Evolutionary conservation across 1,284 basidiomycete genomes (phyloP), one percentile per base, ranked within the genome.

Genomic region (Moesziomyces globuligerus): DNA sequence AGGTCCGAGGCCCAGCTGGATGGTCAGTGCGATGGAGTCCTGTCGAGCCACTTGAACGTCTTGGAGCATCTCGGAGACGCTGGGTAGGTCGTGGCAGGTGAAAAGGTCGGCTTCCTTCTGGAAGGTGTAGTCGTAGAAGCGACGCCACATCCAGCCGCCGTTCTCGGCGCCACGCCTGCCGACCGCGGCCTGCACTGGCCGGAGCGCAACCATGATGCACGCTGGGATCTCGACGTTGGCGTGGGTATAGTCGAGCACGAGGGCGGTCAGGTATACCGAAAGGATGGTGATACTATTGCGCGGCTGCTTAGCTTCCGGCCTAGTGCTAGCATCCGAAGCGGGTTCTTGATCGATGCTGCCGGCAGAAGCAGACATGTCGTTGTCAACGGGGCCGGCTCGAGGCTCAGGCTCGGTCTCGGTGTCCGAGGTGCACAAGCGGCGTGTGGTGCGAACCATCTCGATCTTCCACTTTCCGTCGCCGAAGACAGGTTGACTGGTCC

Each of bases 401-500:
- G n/a, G n/a, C n/a, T n/a, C n/a, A n/a, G n/a, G n/a, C n/a, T n/a
- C n/a, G n/a, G n/a, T n/a, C n/a, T n/a, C n/a, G n/a, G n/a, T n/a
- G n/a, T n/a, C n/a, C n/a, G n/a, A n/a, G n/a, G n/a, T n/a, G n/a
- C n/a, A n/a, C n/a, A 62, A 41, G 28, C 51, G 34, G 2, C 70
- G 55, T 3, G 53, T 46, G 18, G 70, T 74, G 3, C 76, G 67
- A 1, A 75, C 68, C 10, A 81, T 71, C 53, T 81, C 79, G n/a
- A 81, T 48, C 47, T 72, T 78, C 80, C 80, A 81, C 34, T 72
- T 79, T 40, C 74, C 75, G 34, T 76, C 74, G 20, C 79, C 80
- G 57, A 81, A 81, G 25, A 76, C 24, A 11, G 80, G 80, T 29
- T 76, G 72, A 40, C 52, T 73, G 7, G 75, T 75, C 80, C 80